Evolutionary conservation across 441 rosid species (phyloP), one percentile per base, ranked within the genome.

Genomic region (Eutrema salsugineum): DNA sequence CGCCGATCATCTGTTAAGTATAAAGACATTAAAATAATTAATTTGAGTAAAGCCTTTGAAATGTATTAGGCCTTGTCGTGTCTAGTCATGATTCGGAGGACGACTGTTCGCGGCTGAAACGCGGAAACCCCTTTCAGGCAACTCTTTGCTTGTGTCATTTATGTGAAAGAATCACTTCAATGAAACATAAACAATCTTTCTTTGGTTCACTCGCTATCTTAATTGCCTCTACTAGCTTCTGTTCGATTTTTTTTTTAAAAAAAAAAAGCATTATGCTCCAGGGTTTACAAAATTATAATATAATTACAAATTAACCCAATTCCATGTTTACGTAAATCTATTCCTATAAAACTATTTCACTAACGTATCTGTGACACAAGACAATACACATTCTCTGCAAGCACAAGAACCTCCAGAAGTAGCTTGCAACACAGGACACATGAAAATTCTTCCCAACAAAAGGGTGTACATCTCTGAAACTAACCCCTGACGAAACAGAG

Each of bases 381-480:
- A 53, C 33, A 48, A 46, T 11, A 56, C 66, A 55, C 39, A 56
- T 36, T 22, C 60, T 30, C 54, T 28, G 64, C 57, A 40, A 15
- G 11, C 49, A 50, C 27, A 38, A 17, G 42, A 60, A 19, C 16
- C 32, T 67, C 11, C 66, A 51, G 36, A 35, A 48, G 62, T 24
- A 69, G 73, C 50, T 72, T 63, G 71, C 71, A 56, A 56, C 53
- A 36, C 66, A 33, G 32, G 27, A 51, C 16, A 16, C 63, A 15
- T 50, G 46, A 66, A 17, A 47, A 57, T 30, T 36, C 38, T 28
- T 15, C 59, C 48, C 16, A 32, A 36, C 35, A 16, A 30, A 48
- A 56, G 40, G 15, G 70, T 76, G 54, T 69, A 63, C 79, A 67
- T 53, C 43, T 68, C 73, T 59, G 38, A 66, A 33, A 46, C 75